A percentile compares a stretch with the other conserved stretches of the same genome.
Conservation (phyloP, 495 filamentous ascomycete species). For the Penicillium antarcticum region DNA sequence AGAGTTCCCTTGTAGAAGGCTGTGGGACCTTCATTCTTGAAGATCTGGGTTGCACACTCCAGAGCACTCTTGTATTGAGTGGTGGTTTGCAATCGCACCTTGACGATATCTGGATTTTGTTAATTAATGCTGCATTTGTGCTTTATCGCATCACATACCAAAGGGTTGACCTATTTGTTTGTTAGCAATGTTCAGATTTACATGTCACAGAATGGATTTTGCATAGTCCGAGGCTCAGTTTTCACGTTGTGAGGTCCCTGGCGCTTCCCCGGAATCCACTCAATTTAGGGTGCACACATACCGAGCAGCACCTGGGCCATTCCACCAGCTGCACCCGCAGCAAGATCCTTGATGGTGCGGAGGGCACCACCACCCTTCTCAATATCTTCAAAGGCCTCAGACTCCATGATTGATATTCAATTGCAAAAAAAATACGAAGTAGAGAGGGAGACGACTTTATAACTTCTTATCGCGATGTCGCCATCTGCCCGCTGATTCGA, state of each 20-base stretch:
- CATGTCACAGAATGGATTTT: not conserved
- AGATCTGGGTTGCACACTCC: slow-evolving; percentile 77
- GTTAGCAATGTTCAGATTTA: slow-evolving; percentile 23
- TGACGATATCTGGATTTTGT: slow-evolving; percentile 75
- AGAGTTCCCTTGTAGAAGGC: slow-evolving; percentile 99
- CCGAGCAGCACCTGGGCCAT: slow-evolving; percentile 93
- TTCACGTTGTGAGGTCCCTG: not conserved
- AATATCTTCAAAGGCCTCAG: slow-evolving; percentile 36
- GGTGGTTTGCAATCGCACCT: slow-evolving; percentile 92
- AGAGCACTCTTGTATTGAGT: slow-evolving; percentile 75
- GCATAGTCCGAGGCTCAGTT: not conserved
- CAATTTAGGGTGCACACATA: slow-evolving; percentile 44
- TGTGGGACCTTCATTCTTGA: slow-evolving; percentile 77
- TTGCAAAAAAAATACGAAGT: slow-evolving; percentile 8
- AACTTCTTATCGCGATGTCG: slow-evolving; percentile 28
- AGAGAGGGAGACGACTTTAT: slow-evolving; percentile 21
- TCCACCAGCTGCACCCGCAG: slow-evolving; percentile 86
- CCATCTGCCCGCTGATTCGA: slow-evolving; percentile 33
- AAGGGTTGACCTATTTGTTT: slow-evolving; percentile 79
- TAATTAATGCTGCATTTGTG: slow-evolving; percentile 15
- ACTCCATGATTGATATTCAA: slow-evolving; percentile 27
- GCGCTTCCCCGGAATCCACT: not conserved
- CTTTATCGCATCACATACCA: slow-evolving; percentile 42
- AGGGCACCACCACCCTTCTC: slow-evolving; percentile 38
- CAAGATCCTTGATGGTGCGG: slow-evolving; percentile 84